Evolutionary conservation across 495 filamentous ascomycete genomes (phyloP).

Genomic region (Podospora anserina): DNA sequence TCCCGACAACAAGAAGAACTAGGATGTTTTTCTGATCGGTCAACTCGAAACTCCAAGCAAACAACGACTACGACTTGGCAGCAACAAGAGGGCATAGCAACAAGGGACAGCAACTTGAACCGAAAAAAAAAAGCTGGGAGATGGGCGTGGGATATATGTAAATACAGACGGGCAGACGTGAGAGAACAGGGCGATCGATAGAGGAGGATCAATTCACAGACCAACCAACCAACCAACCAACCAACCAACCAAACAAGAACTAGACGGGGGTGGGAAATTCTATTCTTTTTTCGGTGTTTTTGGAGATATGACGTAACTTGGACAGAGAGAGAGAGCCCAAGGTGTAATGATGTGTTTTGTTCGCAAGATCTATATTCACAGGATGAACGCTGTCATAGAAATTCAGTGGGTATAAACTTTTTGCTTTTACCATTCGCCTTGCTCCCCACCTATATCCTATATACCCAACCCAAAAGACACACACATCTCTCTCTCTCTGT

Average conservation of each 20-base stretch:
- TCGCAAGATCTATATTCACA: background rate
- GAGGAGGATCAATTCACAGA: background rate
- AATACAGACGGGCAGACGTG: background rate
- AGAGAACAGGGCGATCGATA: background rate
- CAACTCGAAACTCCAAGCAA: background rate
- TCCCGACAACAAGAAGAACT: constrained; percentile 47
- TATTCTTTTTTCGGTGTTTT: constrained; percentile 5
- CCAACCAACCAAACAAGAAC: background rate
- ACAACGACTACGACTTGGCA: background rate
- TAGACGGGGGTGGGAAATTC: background rate
- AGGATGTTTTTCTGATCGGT: background rate
- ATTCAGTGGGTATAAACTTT: constrained; percentile 4
- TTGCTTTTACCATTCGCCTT: constrained; percentile 3
- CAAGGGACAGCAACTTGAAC: background rate
- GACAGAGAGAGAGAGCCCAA: background rate
- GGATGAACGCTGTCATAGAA: background rate
- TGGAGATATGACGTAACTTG: background rate
- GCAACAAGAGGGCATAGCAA: background rate
- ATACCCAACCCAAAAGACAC: constrained; percentile 5
- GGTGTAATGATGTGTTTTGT: background rate
- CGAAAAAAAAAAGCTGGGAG: background rate
- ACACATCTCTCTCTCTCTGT: constrained; percentile 3
- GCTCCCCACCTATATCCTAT: constrained; percentile 1
- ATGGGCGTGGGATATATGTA: background rate
- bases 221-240: background rate